Base-by-base conservation (phyloP, 371 early-diverging fungal genomes). In the Circinella umbellata region DNA sequence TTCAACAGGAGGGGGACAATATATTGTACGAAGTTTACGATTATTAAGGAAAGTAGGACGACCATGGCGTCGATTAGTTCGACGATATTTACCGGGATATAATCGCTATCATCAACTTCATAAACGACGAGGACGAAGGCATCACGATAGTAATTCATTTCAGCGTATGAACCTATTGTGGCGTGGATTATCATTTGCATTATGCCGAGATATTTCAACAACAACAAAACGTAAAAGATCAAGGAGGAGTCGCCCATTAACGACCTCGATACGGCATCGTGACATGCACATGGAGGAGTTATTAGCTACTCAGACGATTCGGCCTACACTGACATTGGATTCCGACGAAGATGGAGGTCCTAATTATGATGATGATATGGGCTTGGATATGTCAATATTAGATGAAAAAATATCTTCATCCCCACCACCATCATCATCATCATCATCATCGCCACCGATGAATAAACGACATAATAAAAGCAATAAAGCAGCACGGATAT, bases 251-350 rank as follows among this genome's bases (percentile, higher is more conserved):
- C 57, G 35, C 5, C 57, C 57, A 5, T 18, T 34, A 34, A 4
- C 57, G 6, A 27, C 57, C 1, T 17, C 18, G 6, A 34, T 57
- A n/a, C 20, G 63, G 34, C 37, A 62, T 53, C 63, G 70, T 11
- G 49, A 72, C 55, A 54, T 76, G 13, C 61, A 73, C 17, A 73
- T 77, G 73, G 80, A 81, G 9, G 80, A 78, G 15, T 69, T 81
- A 5, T 71, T 84, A 57, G 84, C 77, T 7, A 84, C 78, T 11
- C 73, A 54, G 48, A 81, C 84, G 0, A 80, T 84, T 48, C 77
- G 84, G n/a, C 80, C 81, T 11, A 49, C 57, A 18, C 13, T 48
- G 13, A 59, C 54, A 4, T 14, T 47, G n/a, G 66, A 59, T 7
- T 63, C 61, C 4, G 39, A 36, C 8, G 69, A 69, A 4, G 69